Percentiles rank a stretch among this genome's conserved stretches.
These are phyloP conservation scores for Diaporthe sp. DNA, from an alignment of 2,329 filamentous ascomycete species.

Conservation along the genomic window DNA sequence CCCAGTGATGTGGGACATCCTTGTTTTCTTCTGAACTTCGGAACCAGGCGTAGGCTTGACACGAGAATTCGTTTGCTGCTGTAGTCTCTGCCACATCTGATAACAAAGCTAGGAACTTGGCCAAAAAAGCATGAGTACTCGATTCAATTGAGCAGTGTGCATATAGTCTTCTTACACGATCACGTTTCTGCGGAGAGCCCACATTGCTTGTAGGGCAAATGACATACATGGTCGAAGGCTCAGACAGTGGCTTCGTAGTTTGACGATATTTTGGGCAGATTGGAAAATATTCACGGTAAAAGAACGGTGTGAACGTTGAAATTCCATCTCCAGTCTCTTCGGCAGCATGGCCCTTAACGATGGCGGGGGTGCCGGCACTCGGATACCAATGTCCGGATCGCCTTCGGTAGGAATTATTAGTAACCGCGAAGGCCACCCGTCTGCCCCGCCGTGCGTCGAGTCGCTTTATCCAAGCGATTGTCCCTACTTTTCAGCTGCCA, in stretches of 20 bases:
- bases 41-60: conserved; percentile 7
- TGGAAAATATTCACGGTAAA: rapidly evolving
- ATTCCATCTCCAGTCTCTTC: background rate
- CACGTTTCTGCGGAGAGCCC: background rate
- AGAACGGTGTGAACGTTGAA: background rate
- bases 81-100: conserved; percentile 4
- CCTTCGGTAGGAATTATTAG: no score
- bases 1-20: background rate
- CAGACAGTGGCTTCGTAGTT: no score
- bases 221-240: background rate
- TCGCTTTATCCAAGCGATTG: background rate
- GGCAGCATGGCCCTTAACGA: background rate
- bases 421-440: no score
- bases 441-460: background rate
- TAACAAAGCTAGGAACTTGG: background rate
- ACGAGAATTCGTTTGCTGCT: background rate
- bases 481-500: background rate
- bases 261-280: background rate
- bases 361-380: background rate
- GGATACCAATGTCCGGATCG: conserved; percentile 3
- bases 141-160: background rate
- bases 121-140: background rate
- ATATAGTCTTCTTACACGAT: background rate
- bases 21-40: background rate
- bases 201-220: conserved; percentile 6